Evolutionary conservation across 352 stramenopile species (phyloP).

Genomic region (Plasmopara muralis): DNA sequence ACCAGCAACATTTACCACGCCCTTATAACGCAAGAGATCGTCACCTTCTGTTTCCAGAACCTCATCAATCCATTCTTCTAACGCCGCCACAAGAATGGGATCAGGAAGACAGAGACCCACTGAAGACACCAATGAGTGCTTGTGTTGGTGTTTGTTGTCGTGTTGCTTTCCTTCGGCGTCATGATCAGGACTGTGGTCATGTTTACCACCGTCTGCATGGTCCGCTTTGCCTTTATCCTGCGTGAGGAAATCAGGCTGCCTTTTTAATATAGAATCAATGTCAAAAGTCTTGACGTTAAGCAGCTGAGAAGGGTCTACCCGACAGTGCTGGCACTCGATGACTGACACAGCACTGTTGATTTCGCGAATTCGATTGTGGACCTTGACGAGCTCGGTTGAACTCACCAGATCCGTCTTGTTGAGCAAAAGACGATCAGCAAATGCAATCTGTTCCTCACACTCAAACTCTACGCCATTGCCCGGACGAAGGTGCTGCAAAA

Average conservation of each 20-base stretch:
- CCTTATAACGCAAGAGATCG: conserved; percentile 93
- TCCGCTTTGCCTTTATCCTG: conserved; percentile 12
- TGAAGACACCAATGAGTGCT: conserved; percentile 35
- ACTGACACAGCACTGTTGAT: conserved; percentile 50
- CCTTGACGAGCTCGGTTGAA: conserved; percentile 47
- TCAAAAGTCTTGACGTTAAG: conserved; percentile 47
- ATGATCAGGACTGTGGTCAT: conserved; percentile 8
- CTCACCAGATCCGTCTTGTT: conserved; percentile 96
- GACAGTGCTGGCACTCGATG: conserved; percentile 41
- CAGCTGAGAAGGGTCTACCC: conserved; percentile 31
- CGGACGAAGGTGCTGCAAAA: conserved; percentile 67
- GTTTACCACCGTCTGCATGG: neutral
- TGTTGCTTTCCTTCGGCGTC: conserved; percentile 9
- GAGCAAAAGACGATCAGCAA: conserved; percentile 93
- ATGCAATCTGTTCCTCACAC: conserved; percentile 93
- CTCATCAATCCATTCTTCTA: conserved; percentile 95
- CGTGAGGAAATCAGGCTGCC: conserved; percentile 47
- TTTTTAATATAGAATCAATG: conserved; percentile 42
- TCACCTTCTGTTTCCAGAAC: conserved; percentile 85
- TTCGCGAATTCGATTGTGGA: conserved; percentile 27
- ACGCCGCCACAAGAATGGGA: conserved; percentile 83
- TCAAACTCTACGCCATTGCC: conserved; percentile 61
- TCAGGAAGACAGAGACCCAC: conserved; percentile 33
- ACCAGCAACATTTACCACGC: conserved; percentile 89
- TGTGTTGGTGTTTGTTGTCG: conserved; percentile 30